phyloP scores from a whole-genome alignment of 129 eudicot genomes.

The Smallanthus sonchifolius region DNA sequence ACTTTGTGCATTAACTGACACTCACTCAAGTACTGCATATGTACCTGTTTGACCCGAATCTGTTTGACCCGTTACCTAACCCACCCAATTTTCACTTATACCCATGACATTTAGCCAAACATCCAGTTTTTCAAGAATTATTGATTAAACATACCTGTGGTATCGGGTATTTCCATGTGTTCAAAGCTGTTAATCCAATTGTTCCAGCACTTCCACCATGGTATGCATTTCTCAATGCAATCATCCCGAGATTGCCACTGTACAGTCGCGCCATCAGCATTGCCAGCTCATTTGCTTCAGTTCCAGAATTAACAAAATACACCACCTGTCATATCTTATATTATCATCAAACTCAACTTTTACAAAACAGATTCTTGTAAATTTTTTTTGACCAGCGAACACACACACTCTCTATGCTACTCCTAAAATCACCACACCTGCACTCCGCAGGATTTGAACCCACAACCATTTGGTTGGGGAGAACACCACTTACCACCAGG shows the following conservation, averaged over 20 bases:
- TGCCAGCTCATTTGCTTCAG: constrained; percentile 97
- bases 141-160: constrained; percentile 57
- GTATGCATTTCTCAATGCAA: constrained; percentile 85
- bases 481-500: too few species aligned
- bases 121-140: neutral
- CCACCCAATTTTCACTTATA: neutral
- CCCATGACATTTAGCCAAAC: neutral
- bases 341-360: constrained; percentile 12
- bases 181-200: constrained; percentile 84
- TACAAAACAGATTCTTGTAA: neutral
- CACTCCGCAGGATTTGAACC: too few species aligned
- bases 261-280: constrained; percentile 89
- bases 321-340: constrained; percentile 61
- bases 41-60: neutral
- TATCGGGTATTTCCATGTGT: constrained; percentile 92
- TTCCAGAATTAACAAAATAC: constrained; percentile 94
- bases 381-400: too few species aligned
- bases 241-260: constrained; percentile 82
- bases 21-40: neutral
- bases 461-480: too few species aligned
- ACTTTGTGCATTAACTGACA: neutral
- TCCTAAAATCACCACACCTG: too few species aligned
- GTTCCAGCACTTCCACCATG: constrained; percentile 97
- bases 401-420: too few species aligned
- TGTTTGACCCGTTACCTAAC: neutral